Conservation (phyloP, 805 yeast genomes). For the Myxozyma neglecta region DNA sequence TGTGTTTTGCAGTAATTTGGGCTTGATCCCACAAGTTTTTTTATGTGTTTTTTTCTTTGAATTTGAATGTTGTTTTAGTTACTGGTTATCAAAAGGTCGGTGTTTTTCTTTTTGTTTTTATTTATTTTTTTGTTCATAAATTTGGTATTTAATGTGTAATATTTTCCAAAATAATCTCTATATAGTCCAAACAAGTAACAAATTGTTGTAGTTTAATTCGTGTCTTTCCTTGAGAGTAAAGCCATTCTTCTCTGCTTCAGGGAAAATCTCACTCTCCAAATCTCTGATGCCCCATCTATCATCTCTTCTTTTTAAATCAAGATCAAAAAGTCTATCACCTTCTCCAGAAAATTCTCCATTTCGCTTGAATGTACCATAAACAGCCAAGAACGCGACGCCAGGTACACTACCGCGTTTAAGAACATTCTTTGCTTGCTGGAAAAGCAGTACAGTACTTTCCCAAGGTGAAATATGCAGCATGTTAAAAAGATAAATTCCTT, state of each 20-base stretch:
- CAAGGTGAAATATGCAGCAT: conserved; percentile 30
- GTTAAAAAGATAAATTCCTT: conserved; percentile 25
- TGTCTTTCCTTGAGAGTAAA: conserved; percentile 7
- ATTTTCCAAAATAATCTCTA: background rate
- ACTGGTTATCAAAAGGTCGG: background rate
- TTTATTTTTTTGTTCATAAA: background rate
- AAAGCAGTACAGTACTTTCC: conserved; percentile 17
- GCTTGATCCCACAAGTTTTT: no score
- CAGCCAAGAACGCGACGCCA: conserved; percentile 18
- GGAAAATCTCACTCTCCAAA: conserved; percentile 23
- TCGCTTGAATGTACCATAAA: conserved; percentile 28
- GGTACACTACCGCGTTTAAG: background rate
- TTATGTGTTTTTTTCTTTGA: background rate
- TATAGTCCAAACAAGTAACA: conserved; percentile 23
- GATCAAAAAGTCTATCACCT: conserved; percentile 23
- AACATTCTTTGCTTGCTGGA: conserved; percentile 11
- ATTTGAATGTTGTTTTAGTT: background rate
- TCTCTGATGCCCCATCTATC: conserved; percentile 29
- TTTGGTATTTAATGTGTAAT: background rate
- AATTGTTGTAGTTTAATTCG: conserved; percentile 18
- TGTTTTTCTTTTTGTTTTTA: background rate
- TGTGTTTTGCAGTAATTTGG: conserved; percentile 8
- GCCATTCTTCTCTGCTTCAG: conserved; percentile 29
- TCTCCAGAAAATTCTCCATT: conserved; percentile 27
- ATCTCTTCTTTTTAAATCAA: conserved; percentile 24